Conservation (phyloP, 257 asterid species). For the Ehretia macrophylla region DNA sequence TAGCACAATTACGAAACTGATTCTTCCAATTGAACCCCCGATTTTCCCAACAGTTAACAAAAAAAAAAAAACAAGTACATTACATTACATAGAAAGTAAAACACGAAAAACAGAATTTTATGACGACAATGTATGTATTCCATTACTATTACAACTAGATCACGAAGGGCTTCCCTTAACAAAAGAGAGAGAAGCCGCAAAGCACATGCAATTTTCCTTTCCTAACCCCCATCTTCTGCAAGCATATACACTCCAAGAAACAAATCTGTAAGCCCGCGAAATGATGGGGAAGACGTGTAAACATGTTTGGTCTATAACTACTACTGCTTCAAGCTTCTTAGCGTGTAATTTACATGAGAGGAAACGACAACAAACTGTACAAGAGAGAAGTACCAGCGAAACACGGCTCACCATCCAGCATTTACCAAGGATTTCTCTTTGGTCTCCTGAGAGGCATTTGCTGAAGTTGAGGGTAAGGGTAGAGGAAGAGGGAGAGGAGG, state of each 20-base stretch:
- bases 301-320: background rate
- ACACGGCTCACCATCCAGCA: slow-evolving; percentile 1
- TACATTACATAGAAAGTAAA: too few relatives aligned
- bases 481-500: slow-evolving; percentile 14
- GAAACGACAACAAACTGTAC: slow-evolving; percentile 1
- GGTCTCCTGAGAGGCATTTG: background rate
- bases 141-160: background rate
- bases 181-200: background rate
- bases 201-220: background rate
- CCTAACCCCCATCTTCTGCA: background rate
- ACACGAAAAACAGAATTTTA: too few relatives aligned
- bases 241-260: background rate
- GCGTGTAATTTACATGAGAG: background rate
- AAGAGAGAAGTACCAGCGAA: background rate
- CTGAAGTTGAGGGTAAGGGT: slow-evolving; percentile 5
- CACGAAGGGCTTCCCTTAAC: background rate
- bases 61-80: too few relatives aligned
- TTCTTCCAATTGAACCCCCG: too few relatives aligned
- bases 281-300: background rate
- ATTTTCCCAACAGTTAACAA: too few relatives aligned
- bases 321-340: background rate
- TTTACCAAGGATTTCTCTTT: background rate
- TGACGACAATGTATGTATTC: too few relatives aligned
- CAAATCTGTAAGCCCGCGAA: background rate
- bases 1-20: too few relatives aligned